Percentiles rank a stretch among this genome's conserved stretches.
phyloP scores from a whole-genome alignment of 768 basidiomycete species.

The Pleurotus ostreatus region DNA sequence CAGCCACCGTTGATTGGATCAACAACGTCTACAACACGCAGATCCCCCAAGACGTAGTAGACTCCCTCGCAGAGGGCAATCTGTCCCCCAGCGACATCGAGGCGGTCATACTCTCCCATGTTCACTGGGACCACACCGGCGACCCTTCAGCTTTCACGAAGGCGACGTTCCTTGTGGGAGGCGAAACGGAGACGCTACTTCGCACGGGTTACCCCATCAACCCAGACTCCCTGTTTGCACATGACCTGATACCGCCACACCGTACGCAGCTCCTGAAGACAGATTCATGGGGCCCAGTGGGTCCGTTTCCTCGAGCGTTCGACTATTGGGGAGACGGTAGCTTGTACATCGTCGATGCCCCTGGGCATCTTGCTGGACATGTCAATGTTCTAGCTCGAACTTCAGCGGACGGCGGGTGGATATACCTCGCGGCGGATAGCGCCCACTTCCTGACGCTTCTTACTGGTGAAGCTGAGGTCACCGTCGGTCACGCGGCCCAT shows the following conservation, averaged over 20 bases:
- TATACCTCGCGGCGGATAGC: conserved; percentile 52
- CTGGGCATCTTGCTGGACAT: conserved; percentile 56
- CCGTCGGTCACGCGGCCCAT: conserved; percentile 21
- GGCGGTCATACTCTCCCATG: conserved; percentile 45
- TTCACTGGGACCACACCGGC: conserved; percentile 55
- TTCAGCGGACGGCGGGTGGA: conserved; percentile 48
- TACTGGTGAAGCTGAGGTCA: conserved; percentile 38
- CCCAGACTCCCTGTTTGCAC: conserved; percentile 27
- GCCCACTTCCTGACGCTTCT: conserved; percentile 52
- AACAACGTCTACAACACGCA: conserved; percentile 18
- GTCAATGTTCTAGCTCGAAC: conserved; percentile 52
- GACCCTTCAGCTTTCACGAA: conserved; percentile 40
- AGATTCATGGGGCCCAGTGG: conserved; percentile 34
- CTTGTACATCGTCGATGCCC: conserved; percentile 52
- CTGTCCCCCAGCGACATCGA: conserved; percentile 36
- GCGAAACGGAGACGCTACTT: conserved; percentile 29
- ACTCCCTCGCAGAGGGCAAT: conserved; percentile 48
- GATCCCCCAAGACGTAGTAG: conserved; percentile 35
- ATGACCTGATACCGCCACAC: conserved; percentile 31
- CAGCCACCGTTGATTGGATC: conserved; percentile 24
- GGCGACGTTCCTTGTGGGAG: conserved; percentile 46
- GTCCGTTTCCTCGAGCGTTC: conserved; percentile 45
- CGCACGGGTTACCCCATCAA: conserved; percentile 38
- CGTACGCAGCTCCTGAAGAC: conserved; percentile 33
- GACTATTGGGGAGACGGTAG: conserved; percentile 59